Conservation (phyloP, 2,329 filamentous ascomycete species). For the Trichoderma harzianum region DNA sequence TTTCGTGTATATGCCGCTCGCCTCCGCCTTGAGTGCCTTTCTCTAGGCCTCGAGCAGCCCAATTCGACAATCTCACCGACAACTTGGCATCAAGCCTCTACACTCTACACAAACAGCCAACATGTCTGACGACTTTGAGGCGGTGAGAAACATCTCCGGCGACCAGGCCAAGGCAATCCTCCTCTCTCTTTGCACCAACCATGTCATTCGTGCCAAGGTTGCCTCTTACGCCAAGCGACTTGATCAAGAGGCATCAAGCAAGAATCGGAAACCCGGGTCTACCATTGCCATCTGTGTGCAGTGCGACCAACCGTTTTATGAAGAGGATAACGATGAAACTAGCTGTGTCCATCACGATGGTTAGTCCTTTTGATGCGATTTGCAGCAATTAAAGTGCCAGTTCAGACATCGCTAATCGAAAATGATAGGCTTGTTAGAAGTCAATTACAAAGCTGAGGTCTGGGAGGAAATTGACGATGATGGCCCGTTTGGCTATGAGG, state of each 20-base stretch:
- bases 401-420: background rate
- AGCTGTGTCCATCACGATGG: background rate
- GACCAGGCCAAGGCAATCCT: conserved; percentile 2
- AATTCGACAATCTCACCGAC: background rate
- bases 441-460: background rate
- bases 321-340: background rate
- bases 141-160: background rate
- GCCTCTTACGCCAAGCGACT: background rate
- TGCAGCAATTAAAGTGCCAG: background rate
- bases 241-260: background rate
- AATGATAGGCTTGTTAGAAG: background rate
- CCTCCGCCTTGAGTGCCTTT: background rate
- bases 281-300: conserved; percentile 5
- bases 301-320: background rate
- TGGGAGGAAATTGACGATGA: background rate
- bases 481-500: background rate
- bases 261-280: background rate
- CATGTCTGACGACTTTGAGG: background rate
- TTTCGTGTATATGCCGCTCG: background rate
- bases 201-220: background rate
- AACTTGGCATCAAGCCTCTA: background rate
- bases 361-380: background rate
- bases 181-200: background rate
- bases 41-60: background rate
- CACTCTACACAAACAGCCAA: background rate